A percentile compares a stretch with the other conserved stretches of the same genome.
Evolutionary conservation across 352 stramenopile genomes (phyloP).

Genomic region (Globisporangium polare): DNA sequence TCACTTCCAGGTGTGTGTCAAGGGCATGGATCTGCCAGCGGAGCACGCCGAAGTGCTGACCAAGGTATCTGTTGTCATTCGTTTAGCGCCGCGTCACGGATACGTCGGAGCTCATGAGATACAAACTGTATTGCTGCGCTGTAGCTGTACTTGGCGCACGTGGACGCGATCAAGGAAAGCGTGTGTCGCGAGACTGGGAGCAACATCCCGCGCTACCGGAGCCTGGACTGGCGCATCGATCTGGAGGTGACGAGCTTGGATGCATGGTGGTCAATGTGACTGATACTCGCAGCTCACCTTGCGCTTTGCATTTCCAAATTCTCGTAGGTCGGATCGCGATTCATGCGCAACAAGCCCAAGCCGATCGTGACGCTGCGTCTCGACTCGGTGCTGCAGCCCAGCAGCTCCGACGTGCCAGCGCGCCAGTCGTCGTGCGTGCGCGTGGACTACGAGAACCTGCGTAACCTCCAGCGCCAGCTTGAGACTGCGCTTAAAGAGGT

Average conservation of each 20-base stretch:
- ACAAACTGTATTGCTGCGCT: background rate
- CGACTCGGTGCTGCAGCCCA: slow-evolving; percentile 30
- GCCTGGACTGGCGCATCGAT: slow-evolving; percentile 79
- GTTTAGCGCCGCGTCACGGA: background rate
- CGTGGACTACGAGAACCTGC: slow-evolving; percentile 61
- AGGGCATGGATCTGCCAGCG: slow-evolving; percentile 36
- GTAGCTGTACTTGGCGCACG: slow-evolving; percentile 50
- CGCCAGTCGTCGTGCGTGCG: slow-evolving; percentile 43
- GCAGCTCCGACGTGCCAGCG: slow-evolving; percentile 18
- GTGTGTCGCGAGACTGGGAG: slow-evolving; percentile 35
- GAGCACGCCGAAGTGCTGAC: slow-evolving; percentile 42
- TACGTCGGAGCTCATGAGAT: background rate
- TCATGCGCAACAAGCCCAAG: slow-evolving; percentile 53
- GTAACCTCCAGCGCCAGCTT: slow-evolving; percentile 57
- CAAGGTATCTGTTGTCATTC: slow-evolving; percentile 25
- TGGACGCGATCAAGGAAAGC: slow-evolving; percentile 46
- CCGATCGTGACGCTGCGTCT: slow-evolving; percentile 69
- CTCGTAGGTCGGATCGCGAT: slow-evolving; percentile 54
- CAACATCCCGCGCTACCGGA: slow-evolving; percentile 50
- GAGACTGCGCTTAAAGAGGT: slow-evolving; percentile 66
- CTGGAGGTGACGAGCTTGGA: slow-evolving; percentile 44
- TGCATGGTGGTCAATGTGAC: background rate
- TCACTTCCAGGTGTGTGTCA: slow-evolving; percentile 39
- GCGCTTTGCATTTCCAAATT: background rate
- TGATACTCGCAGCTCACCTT: background rate